phyloP scores from a whole-genome alignment of 139 green algal species.

The Desmodesmus armatus region DNA sequence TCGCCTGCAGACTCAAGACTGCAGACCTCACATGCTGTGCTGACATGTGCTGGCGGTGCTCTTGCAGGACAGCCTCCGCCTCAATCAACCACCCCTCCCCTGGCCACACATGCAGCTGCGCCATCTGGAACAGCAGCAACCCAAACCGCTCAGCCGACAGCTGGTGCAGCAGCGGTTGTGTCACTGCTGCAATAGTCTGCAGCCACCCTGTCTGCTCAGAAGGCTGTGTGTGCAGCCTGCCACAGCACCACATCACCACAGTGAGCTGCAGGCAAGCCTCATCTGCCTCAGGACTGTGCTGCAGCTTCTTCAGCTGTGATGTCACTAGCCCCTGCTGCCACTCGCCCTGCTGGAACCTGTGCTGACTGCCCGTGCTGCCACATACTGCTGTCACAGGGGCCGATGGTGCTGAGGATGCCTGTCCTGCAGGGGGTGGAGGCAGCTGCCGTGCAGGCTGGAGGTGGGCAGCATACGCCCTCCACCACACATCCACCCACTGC shows the following conservation, averaged over 20 bases:
- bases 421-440: not conserved
- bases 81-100: not conserved
- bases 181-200: not conserved
- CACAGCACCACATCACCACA: not conserved
- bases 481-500: constrained; percentile 17
- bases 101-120: constrained; percentile 1
- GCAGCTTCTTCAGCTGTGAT: not conserved
- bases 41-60: not conserved
- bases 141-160: not conserved
- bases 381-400: not conserved
- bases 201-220: not conserved
- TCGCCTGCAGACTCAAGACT: too few relatives aligned
- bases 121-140: not conserved
- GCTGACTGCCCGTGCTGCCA: not conserved
- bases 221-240: not conserved
- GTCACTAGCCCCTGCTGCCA: not conserved
- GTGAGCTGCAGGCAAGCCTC: not conserved
- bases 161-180: not conserved
- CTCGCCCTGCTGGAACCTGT: not conserved
- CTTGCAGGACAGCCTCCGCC: not conserved
- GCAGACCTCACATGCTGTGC: too few relatives aligned
- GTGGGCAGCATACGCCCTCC: not conserved
- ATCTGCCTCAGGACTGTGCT: not conserved
- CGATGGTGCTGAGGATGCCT: too few relatives aligned
- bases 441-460: not conserved